These are phyloP conservation scores for Fusarium setosum DNA, from an alignment of 2,329 filamentous ascomycete genomes.

Conservation along the genomic window DNA sequence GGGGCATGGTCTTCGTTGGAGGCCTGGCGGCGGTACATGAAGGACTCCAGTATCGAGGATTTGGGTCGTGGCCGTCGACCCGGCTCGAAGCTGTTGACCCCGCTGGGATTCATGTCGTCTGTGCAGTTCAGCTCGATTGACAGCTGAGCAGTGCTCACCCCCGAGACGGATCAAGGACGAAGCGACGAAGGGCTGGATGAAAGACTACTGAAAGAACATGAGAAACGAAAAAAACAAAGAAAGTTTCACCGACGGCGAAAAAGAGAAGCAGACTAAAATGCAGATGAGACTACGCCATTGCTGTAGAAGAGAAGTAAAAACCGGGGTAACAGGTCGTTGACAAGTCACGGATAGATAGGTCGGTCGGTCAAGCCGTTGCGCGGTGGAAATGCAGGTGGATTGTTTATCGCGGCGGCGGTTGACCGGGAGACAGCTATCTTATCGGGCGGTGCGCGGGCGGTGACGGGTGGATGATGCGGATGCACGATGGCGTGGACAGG, in stretches of 20 bases:
- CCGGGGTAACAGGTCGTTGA: conserved; percentile 33
- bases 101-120: conserved; percentile 20
- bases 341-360: conserved; percentile 28
- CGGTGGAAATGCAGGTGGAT: conserved; percentile 11
- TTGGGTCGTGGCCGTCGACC: conserved; percentile 56
- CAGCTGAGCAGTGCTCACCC: conserved; percentile 8
- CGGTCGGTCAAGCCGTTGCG: conserved; percentile 37
- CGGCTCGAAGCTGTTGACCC: conserved; percentile 31
- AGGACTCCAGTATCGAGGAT: conserved; percentile 61
- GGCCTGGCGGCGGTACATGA: conserved; percentile 62
- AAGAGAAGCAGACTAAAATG: conserved; percentile 33
- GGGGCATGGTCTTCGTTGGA: conserved; percentile 54
- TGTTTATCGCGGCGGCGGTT: conserved; percentile 43
- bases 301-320: conserved; percentile 30
- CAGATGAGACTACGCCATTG: conserved; percentile 40
- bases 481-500: conserved; percentile 22
- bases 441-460: conserved; percentile 36
- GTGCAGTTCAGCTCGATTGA: conserved; percentile 17
- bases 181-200: conserved; percentile 12
- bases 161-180: conserved; percentile 2
- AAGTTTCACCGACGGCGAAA: conserved; percentile 19
- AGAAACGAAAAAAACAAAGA: conserved; percentile 29
- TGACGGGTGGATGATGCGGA: conserved; percentile 13
- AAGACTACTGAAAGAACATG: conserved; percentile 16
- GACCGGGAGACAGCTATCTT: conserved; percentile 41